These are phyloP conservation scores for Zygoascus sp. DNA, from an alignment of 1,139 yeast genomes.

Conservation along the genomic window DNA sequence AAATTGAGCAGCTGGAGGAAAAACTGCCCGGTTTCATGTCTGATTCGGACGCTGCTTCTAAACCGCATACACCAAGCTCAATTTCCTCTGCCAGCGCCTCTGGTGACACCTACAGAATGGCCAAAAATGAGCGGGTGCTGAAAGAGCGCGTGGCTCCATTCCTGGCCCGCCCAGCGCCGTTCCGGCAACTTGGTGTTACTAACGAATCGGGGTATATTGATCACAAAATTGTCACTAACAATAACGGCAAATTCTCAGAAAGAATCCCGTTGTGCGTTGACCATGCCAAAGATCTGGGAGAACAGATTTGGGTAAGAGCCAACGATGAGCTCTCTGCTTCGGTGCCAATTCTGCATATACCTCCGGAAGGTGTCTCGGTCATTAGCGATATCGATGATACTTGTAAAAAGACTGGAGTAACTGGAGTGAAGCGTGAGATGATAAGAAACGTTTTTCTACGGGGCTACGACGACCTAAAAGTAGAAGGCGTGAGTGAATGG, in stretches of 20 bases:
- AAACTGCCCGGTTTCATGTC: conserved; percentile 5
- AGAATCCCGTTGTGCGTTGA: conserved; percentile 29
- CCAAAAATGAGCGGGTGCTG: conserved; percentile 22
- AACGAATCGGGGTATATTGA: conserved; percentile 11
- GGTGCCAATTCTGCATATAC: conserved; percentile 19
- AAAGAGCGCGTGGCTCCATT: conserved; percentile 27
- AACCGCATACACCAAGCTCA: conserved; percentile 18
- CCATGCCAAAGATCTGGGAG: conserved; percentile 20
- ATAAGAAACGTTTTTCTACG: conserved; percentile 71
- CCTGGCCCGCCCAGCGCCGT: conserved; percentile 28
- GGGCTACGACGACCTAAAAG: conserved; percentile 58
- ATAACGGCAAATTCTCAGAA: conserved; percentile 36
- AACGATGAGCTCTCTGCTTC: conserved; percentile 16
- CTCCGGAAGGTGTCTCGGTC: conserved; percentile 56
- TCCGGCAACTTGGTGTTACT: conserved; percentile 19
- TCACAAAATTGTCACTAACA: conserved; percentile 26
- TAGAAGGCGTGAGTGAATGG: conserved; percentile 74
- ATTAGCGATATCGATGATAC: conserved; percentile 96
- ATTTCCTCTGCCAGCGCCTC: neutral
- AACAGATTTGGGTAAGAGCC: conserved; percentile 24
- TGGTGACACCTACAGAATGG: neutral
- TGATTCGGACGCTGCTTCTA: neutral
- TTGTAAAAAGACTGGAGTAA: conserved; percentile 80
- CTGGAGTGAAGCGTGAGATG: conserved; percentile 79
- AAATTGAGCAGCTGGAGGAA: conserved; percentile 5